phyloP scores from a whole-genome alignment of 495 filamentous ascomycete genomes.

The Acidiella bohemica region DNA sequence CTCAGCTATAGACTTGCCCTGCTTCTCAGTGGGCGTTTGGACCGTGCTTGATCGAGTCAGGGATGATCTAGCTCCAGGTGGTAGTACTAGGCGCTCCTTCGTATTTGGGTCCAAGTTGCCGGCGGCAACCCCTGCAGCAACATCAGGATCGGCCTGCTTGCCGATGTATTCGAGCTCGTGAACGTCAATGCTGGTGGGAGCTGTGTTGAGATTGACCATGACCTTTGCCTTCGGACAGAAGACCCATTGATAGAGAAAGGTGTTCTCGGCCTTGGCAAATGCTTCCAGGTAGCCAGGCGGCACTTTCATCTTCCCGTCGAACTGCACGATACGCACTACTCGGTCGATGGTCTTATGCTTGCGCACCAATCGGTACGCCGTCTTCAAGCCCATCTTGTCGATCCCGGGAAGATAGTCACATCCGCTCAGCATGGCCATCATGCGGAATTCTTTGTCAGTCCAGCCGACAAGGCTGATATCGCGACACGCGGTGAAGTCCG shows the following conservation, averaged over 20 bases:
- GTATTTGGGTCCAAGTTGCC: constrained; percentile 86
- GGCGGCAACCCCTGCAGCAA: constrained; percentile 62
- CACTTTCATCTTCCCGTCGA: constrained; percentile 71
- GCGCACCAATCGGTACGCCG: constrained; percentile 75
- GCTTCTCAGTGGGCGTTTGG: constrained; percentile 40
- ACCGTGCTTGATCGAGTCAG: constrained; percentile 8
- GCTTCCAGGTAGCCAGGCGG: constrained; percentile 62
- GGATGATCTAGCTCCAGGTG: constrained; percentile 20
- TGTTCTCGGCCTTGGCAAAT: constrained; percentile 76
- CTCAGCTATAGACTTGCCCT: constrained; percentile 51
- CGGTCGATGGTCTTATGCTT: constrained; percentile 79
- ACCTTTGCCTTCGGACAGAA: constrained; percentile 63
- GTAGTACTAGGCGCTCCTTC: constrained; percentile 50
- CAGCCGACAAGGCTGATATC: constrained; percentile 84
- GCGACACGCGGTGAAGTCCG: constrained; percentile 72
- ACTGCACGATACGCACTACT: constrained; percentile 65
- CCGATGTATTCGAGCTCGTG: constrained; percentile 71
- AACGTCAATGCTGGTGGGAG: constrained; percentile 43
- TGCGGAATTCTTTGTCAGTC: constrained; percentile 79
- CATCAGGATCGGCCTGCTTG: constrained; percentile 46
- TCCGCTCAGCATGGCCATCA: constrained; percentile 95
- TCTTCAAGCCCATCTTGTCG: constrained; percentile 77
- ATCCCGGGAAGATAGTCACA: constrained; percentile 89
- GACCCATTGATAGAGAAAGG: constrained; percentile 87
- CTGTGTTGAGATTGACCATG: constrained; percentile 58